Conservation (phyloP, 495 filamentous ascomycete genomes). For the Daldinia loculata region DNA sequence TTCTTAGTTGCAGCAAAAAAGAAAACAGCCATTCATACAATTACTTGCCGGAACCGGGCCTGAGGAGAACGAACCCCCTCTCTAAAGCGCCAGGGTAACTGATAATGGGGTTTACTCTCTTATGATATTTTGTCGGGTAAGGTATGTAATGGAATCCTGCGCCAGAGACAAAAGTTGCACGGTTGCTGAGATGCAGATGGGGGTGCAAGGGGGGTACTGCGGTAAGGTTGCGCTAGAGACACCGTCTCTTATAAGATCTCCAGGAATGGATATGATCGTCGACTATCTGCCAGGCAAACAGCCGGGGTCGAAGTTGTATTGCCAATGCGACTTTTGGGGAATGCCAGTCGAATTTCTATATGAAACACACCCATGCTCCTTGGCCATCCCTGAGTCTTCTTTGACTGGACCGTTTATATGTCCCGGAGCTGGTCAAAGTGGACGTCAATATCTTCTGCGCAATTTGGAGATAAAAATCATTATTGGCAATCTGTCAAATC, state of each 20-base stretch:
- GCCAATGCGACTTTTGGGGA: slow-evolving; percentile 43
- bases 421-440: slow-evolving; percentile 38
- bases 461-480: slow-evolving; percentile 44
- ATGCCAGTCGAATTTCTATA: slow-evolving; percentile 42
- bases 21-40: slow-evolving; percentile 19
- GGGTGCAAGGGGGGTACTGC: slow-evolving; percentile 36
- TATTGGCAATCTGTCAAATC: slow-evolving; percentile 27
- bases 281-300: slow-evolving; percentile 29
- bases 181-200: slow-evolving; percentile 30
- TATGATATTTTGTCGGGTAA: slow-evolving; percentile 24
- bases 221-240: slow-evolving; percentile 41
- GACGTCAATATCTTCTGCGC: slow-evolving; percentile 44
- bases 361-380: slow-evolving; percentile 46
- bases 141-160: slow-evolving; percentile 27
- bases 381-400: slow-evolving; percentile 28
- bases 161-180: slow-evolving; percentile 3
- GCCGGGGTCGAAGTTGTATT: slow-evolving; percentile 37
- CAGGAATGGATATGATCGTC: slow-evolving; percentile 36
- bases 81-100: not conserved
- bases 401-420: slow-evolving; percentile 31
- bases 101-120: slow-evolving; percentile 17
- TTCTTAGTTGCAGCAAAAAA: slow-evolving; percentile 54
- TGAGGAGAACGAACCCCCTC: not conserved
- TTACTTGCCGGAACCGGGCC: slow-evolving; percentile 13
- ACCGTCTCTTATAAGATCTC: slow-evolving; percentile 33